phyloP scores from a whole-genome alignment of 2,329 filamentous ascomycete genomes.

The Cyphellophora attinorum region DNA sequence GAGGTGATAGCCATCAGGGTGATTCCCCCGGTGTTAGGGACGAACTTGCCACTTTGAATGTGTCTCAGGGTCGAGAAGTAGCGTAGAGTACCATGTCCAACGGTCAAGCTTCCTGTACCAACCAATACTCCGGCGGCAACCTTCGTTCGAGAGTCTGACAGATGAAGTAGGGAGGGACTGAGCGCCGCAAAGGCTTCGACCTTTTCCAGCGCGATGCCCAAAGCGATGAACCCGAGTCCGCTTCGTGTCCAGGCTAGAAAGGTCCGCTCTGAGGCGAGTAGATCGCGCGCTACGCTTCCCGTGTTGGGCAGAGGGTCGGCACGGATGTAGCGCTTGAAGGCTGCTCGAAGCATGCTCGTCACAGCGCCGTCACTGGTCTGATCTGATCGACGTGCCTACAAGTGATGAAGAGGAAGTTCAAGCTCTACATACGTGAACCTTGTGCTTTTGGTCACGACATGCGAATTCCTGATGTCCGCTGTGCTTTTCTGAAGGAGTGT shows the following conservation, averaged over 20 bases:
- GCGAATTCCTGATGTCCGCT: no score
- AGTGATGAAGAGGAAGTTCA: no score
- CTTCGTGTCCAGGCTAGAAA: conserved; percentile 45
- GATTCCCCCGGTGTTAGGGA: conserved; percentile 11
- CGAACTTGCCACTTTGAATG: conserved; percentile 35
- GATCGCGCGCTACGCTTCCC: conserved; percentile 41
- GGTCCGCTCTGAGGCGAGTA: conserved; percentile 45
- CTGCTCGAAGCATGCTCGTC: no score
- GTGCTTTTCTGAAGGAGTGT: no score
- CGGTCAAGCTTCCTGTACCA: conserved; percentile 34
- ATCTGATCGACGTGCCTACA: no score
- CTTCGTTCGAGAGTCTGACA: conserved; percentile 19
- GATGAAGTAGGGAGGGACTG: conserved; percentile 8
- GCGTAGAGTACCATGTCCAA: conserved; percentile 37
- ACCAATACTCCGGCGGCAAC: conserved; percentile 33
- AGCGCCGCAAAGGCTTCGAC: conserved; percentile 22
- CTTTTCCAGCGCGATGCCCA: conserved; percentile 40
- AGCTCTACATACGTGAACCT: no score
- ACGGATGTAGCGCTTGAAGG: conserved; percentile 6
- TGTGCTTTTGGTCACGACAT: no score
- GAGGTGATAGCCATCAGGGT: conserved; percentile 10
- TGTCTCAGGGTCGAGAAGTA: conserved; percentile 37
- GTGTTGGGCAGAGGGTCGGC: conserved; percentile 29
- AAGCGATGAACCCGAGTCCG: conserved; percentile 42
- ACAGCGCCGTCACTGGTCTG: no score